phyloP scores from a whole-genome alignment of 257 asterid species.

The Petrea volubilis region DNA sequence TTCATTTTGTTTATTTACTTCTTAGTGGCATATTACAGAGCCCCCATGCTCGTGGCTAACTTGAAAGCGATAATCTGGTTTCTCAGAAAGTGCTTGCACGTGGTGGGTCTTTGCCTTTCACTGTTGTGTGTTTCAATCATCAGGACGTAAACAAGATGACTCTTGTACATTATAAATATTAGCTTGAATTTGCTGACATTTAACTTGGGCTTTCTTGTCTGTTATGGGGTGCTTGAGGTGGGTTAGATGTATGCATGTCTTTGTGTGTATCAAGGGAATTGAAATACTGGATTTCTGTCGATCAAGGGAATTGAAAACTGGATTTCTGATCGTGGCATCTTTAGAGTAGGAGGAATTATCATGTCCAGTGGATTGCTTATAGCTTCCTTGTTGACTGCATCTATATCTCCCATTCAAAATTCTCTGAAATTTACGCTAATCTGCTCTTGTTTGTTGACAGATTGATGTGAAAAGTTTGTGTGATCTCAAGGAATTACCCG shows the following conservation, averaged over 20 bases:
- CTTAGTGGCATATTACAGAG: not conserved
- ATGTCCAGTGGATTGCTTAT: not conserved
- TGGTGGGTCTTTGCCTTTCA: not conserved
- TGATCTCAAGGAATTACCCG: slow-evolving; percentile 73
- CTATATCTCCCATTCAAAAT: not conserved
- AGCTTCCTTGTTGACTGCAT: not conserved
- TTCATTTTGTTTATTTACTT: not conserved
- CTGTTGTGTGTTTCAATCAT: not conserved
- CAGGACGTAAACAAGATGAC: not conserved
- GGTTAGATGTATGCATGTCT: not conserved
- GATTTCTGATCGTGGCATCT: not conserved
- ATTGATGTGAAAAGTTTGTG: slow-evolving; percentile 60
- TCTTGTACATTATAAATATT: not conserved
- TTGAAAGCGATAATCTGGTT: not conserved
- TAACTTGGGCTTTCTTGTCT: not conserved
- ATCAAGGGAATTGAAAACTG: too few relatives aligned
- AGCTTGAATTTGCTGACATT: not conserved
- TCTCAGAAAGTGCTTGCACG: slow-evolving; percentile 10
- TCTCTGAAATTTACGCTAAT: slow-evolving; percentile 6
- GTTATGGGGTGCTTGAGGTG: slow-evolving; percentile 1
- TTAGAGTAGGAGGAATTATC: not conserved
- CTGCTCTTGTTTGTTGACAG: slow-evolving; percentile 48
- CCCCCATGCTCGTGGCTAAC: not conserved
- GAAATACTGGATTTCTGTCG: too few relatives aligned
- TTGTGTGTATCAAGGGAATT: not conserved